Conservation (phyloP, 2,329 filamentous ascomycete genomes). For the Claviceps spartinae region DNA sequence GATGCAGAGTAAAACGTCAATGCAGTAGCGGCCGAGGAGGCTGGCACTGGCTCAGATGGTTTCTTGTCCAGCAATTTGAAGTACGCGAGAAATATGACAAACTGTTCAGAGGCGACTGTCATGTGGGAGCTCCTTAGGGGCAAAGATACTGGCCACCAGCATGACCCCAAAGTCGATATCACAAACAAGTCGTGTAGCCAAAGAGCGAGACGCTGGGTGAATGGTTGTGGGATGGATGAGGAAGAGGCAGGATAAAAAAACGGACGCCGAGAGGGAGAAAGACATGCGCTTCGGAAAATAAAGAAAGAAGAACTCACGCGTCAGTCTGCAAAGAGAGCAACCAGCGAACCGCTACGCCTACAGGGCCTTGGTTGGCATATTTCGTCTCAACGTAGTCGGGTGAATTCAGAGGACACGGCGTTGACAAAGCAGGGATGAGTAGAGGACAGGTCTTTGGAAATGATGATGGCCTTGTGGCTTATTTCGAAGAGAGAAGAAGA, state of each 20-base stretch:
- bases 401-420: conserved; percentile 4
- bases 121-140: background rate
- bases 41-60: background rate
- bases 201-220: conserved; percentile 5
- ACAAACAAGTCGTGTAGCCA: conserved; percentile 5
- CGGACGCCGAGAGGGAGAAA: background rate
- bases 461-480: conserved; percentile 6
- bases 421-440: conserved; percentile 6
- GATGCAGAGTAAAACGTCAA: background rate
- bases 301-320: conserved; percentile 17
- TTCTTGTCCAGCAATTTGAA: background rate
- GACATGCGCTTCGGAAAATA: background rate
- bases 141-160: conserved; percentile 7
- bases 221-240: conserved; percentile 3
- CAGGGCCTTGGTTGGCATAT: conserved; percentile 14
- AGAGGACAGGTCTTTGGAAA: conserved; percentile 3
- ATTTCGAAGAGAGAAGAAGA: conserved; percentile 3
- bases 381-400: conserved; percentile 8
- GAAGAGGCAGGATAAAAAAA: background rate
- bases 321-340: conserved; percentile 17
- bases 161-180: conserved; percentile 6
- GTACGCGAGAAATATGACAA: background rate
- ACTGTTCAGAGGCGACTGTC: background rate
- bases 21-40: background rate
- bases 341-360: conserved; percentile 27